Evolutionary conservation across 495 filamentous ascomycete genomes (phyloP), one percentile per base, ranked within the genome.

Genomic region (Amniculicola lignicola): DNA sequence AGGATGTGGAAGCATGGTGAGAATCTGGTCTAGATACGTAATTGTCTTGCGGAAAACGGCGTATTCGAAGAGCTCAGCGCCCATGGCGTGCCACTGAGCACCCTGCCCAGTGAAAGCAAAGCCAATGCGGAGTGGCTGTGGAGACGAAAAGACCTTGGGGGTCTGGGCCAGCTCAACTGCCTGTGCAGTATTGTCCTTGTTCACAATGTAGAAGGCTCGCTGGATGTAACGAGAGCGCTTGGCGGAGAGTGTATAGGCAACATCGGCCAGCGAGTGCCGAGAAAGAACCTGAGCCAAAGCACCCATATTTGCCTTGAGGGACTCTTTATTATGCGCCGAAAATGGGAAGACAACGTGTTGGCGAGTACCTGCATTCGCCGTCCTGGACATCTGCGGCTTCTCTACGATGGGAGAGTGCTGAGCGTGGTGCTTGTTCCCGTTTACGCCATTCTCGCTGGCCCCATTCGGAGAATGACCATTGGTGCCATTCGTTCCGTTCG

Each of bases 91-190:
- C 59, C 59, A 62, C 19, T 57, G 52, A 4, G 39, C 67, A 54
- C 63, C 63, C 53, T 66, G 59, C 1, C 63, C 63, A 22, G 63
- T 66, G 50, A 63, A 66, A 11, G 60, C 23, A 29, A 66, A 66
- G 10, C 25, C 42, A 18, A 66, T n/a, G 6, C 21, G 21, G 21
- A 9, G 1, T n/a, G 37, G 5, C 22, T 28, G 31, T n/a, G 38
- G 22, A 22, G 4, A 25, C 12, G 29, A 4, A 6, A 14, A 14
- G 31, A 38, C 29, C n/a, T 21, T 35, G 9, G 4, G 1, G 10
- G 3, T 39, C 25, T 19, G 16, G 16, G 23, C 21, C 16, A 9
- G 25, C 19, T 27, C 10, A 2, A 25, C 23, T 14, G 27, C 19
- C 4, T 29, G 11, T 3, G 2, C 24, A 19, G 22, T 1, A 1